These are phyloP conservation scores for Apiospora koreana DNA, from an alignment of 2,329 filamentous ascomycete genomes.

Conservation along the genomic window DNA sequence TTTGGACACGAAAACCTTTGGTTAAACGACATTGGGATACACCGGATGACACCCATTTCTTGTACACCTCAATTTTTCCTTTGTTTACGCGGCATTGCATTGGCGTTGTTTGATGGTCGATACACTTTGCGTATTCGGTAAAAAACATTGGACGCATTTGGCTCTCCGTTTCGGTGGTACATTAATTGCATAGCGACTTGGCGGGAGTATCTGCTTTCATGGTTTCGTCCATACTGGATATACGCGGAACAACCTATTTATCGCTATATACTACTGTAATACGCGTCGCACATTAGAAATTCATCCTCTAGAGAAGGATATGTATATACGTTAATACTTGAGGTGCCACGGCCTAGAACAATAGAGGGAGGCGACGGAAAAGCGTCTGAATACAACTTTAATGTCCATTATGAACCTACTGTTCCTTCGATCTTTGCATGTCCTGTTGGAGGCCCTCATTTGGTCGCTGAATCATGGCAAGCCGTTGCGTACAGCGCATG, in stretches of 20 bases:
- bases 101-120: conserved; percentile 2
- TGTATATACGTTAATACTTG: neutral
- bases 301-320: neutral
- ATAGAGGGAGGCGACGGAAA: neutral
- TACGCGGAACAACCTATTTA: neutral
- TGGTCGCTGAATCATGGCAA: no score
- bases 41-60: neutral
- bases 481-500: neutral
- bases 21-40: neutral
- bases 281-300: neutral
- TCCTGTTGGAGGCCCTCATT: neutral
- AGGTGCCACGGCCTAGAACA: neutral
- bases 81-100: neutral
- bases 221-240: neutral
- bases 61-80: neutral
- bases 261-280: neutral
- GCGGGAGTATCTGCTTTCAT: neutral
- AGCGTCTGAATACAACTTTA: neutral
- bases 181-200: conserved; percentile 4
- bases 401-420: neutral
- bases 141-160: neutral
- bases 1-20: neutral
- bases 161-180: neutral
- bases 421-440: neutral
- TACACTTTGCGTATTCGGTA: neutral